Evolutionary conservation across 306 rosid genomes (phyloP).

Genomic region (Cicer yamashitae): DNA sequence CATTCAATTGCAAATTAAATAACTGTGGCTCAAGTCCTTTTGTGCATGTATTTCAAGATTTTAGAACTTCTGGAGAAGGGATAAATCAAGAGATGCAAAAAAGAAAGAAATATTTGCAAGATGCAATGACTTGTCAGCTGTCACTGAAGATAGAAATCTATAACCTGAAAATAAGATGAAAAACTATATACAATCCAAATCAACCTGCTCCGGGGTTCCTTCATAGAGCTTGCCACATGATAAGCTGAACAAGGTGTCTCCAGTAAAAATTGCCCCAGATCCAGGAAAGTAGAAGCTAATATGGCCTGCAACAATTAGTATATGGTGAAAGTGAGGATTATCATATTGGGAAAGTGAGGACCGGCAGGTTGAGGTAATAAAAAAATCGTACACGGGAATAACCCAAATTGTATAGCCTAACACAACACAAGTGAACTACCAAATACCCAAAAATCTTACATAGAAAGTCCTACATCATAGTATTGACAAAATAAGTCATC

Average conservation of each 20-base stretch:
- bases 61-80: conserved; percentile 10
- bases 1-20: conserved; percentile 10
- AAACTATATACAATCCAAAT: conserved; percentile 41
- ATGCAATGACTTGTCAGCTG: conserved; percentile 17
- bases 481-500: conserved; percentile 31
- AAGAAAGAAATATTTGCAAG: conserved; percentile 2
- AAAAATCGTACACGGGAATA: conserved; percentile 13
- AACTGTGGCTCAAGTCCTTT: conserved; percentile 27
- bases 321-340: background rate
- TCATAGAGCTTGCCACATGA: conserved; percentile 96
- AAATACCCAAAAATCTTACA: background rate
- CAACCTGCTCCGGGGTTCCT: conserved; percentile 93
- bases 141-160: conserved; percentile 29
- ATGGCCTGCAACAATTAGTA: conserved; percentile 66
- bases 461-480: conserved; percentile 23
- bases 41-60: conserved; percentile 24
- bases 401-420: conserved; percentile 26
- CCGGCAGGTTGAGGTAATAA: conserved; percentile 14
- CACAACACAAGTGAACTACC: conserved; percentile 12
- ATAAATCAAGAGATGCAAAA: conserved; percentile 30
- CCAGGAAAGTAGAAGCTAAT: conserved; percentile 93
- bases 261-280: conserved; percentile 85
- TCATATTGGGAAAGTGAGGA: conserved; percentile 13
- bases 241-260: conserved; percentile 95
- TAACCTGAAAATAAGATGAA: conserved; percentile 31